Evolutionary conservation across 495 filamentous ascomycete species (phyloP).

Genomic region (Trypethelium eluteriae): DNA sequence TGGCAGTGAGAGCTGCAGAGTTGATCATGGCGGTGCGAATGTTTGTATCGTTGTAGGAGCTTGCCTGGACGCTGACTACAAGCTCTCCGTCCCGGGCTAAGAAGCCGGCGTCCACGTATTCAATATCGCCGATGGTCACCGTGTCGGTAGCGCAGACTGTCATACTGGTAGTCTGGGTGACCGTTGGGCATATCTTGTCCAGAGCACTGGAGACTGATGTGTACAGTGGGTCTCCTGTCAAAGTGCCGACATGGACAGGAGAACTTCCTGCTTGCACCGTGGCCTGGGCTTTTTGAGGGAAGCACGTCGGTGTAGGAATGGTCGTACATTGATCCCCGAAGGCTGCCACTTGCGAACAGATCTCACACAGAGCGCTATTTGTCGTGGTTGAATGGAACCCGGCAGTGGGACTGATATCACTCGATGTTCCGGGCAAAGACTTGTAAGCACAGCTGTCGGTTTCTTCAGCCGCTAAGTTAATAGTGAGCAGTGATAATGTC

Average conservation of each 20-base stretch:
- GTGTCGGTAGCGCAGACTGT: background rate
- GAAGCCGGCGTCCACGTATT: background rate
- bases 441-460: background rate
- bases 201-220: conserved; percentile 20
- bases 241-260: conserved; percentile 19
- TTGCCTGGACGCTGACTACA: background rate
- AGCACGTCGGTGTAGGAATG: background rate
- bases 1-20: conserved; percentile 8
- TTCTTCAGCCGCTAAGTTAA: background rate
- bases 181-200: conserved; percentile 17
- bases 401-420: background rate
- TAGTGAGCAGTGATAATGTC: background rate
- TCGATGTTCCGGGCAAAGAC: background rate
- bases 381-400: background rate
- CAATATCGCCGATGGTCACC: conserved; percentile 7
- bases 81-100: conserved; percentile 1
- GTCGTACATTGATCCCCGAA: background rate
- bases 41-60: conserved; percentile 12
- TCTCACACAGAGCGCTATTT: background rate
- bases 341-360: background rate
- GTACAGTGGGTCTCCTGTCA: conserved; percentile 17
- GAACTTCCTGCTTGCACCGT: conserved; percentile 13
- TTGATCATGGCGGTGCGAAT: conserved; percentile 4
- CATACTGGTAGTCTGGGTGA: background rate
- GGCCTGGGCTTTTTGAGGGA: background rate